Percentiles rank a stretch among this genome's conserved stretches.
These are phyloP conservation scores for Wickerhamomyces pijperi DNA, from an alignment of 805 yeast species.

Conservation along the genomic window DNA sequence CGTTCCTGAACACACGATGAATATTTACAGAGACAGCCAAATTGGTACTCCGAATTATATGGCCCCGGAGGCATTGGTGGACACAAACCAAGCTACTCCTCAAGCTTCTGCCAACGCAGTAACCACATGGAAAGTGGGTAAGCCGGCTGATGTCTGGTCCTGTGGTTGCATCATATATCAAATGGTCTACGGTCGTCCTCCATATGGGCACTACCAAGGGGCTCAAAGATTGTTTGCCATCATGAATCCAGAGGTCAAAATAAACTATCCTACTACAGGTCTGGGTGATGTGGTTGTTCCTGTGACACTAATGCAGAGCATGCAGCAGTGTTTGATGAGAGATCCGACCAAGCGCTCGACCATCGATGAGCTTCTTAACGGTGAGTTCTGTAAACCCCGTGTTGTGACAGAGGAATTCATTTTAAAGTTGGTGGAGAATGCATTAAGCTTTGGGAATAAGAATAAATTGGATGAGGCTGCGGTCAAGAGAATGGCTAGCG, in stretches of 20 bases:
- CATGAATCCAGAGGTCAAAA: slow-evolving; percentile 70
- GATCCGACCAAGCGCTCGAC: slow-evolving; percentile 62
- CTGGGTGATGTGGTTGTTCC: slow-evolving; percentile 58
- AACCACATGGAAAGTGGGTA: slow-evolving; percentile 66
- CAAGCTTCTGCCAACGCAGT: slow-evolving; percentile 10
- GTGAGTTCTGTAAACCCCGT: slow-evolving; percentile 66
- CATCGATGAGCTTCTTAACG: slow-evolving; percentile 44
- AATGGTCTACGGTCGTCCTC: slow-evolving; percentile 89
- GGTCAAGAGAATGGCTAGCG: slow-evolving; percentile 37
- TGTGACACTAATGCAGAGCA: slow-evolving; percentile 53
- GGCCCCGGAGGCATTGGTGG: slow-evolving; percentile 93
- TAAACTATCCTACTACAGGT: slow-evolving; percentile 54
- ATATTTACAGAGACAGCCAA: slow-evolving; percentile 80
- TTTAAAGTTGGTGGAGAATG: slow-evolving; percentile 61
- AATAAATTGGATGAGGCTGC: slow-evolving; percentile 31
- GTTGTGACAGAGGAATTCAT: slow-evolving; percentile 58
- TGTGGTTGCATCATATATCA: slow-evolving; percentile 94
- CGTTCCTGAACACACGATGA: slow-evolving; percentile 84
- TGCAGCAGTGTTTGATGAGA: slow-evolving; percentile 59
- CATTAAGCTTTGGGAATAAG: slow-evolving; percentile 61
- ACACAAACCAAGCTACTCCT: slow-evolving; percentile 27
- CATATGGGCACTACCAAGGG: slow-evolving; percentile 72
- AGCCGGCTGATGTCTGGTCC: slow-evolving; percentile 96
- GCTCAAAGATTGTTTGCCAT: slow-evolving; percentile 74
- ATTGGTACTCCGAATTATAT: slow-evolving; percentile 94